Evolutionary conservation across 768 basidiomycete species (phyloP).

Genomic region (Thelephora aurantiotincta): DNA sequence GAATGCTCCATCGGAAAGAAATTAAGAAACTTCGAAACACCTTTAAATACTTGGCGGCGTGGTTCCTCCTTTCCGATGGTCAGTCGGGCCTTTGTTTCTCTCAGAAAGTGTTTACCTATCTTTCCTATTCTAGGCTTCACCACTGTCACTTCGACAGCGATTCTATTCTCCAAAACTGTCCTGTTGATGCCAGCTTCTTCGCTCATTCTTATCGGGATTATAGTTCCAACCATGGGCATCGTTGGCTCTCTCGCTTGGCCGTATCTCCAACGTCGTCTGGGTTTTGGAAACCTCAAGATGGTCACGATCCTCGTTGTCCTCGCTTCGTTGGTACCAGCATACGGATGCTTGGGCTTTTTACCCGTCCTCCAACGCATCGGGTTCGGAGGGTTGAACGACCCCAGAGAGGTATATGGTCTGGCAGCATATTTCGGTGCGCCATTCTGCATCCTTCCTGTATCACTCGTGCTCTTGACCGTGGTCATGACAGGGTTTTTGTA

Average conservation of each 20-base stretch:
- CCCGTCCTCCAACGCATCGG: conserved; percentile 28
- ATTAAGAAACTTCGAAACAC: conserved; percentile 67
- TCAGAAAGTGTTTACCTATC: not conserved
- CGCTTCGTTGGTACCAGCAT: conserved; percentile 57
- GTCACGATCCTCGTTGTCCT: conserved; percentile 54
- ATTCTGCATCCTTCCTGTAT: not conserved
- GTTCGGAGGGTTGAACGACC: conserved; percentile 67
- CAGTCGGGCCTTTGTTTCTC: conserved; percentile 9
- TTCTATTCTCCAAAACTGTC: conserved; percentile 85
- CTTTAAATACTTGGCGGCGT: conserved; percentile 81
- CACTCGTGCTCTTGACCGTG: not conserved
- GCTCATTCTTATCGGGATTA: conserved; percentile 65
- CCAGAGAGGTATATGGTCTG: conserved; percentile 74
- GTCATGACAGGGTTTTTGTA: conserved; percentile 45
- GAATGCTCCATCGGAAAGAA: conserved; percentile 62
- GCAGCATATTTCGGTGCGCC: conserved; percentile 69
- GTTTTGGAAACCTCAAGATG: conserved; percentile 53
- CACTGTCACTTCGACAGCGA: conserved; percentile 82
- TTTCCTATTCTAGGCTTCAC: conserved; percentile 52
- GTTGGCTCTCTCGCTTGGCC: conserved; percentile 79
- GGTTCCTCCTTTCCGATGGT: conserved; percentile 94
- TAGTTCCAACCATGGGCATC: conserved; percentile 71
- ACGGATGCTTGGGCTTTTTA: conserved; percentile 75
- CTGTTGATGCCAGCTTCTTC: conserved; percentile 68
- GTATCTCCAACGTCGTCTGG: conserved; percentile 43